Percentiles rank a stretch among this genome's conserved stretches.
Evolutionary conservation across 495 filamentous ascomycete species (phyloP).

Genomic region (Jackrogersella multiformis): DNA sequence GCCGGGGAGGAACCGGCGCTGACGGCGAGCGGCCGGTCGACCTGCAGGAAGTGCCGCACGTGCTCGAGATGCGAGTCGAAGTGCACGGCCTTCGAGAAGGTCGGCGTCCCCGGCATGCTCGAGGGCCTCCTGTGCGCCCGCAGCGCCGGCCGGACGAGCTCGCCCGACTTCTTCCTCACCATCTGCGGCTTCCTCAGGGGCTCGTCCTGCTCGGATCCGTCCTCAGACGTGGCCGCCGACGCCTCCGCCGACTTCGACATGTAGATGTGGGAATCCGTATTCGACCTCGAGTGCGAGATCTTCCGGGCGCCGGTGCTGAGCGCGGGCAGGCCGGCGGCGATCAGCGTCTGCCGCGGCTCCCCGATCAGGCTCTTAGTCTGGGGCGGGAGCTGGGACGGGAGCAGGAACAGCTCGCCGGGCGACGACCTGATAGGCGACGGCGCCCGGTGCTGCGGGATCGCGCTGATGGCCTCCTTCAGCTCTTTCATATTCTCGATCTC

Average conservation of each 20-base stretch:
- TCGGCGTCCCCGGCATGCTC: constrained; percentile 97
- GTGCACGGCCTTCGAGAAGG: constrained; percentile 93
- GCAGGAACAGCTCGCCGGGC: constrained; percentile 48
- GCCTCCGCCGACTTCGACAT: constrained; percentile 62
- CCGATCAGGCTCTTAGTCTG: constrained; percentile 50
- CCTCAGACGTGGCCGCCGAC: constrained; percentile 67
- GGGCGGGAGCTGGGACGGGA: constrained; percentile 47
- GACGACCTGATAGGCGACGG: constrained; percentile 64
- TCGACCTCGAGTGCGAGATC: constrained; percentile 81
- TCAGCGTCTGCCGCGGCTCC: constrained; percentile 44
- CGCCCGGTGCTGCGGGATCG: constrained; percentile 73
- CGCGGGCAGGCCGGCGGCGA: constrained; percentile 37
- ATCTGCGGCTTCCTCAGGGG: constrained; percentile 78
- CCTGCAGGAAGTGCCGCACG: constrained; percentile 91
- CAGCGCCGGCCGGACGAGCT: constrained; percentile 92
- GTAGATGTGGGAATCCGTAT: constrained; percentile 76
- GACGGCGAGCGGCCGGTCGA: constrained; percentile 92
- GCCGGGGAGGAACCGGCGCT: constrained; percentile 95
- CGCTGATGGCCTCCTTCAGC: constrained; percentile 82
- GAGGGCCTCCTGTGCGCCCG: constrained; percentile 83
- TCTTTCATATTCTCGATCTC: constrained; percentile 74
- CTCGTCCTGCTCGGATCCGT: constrained; percentile 70
- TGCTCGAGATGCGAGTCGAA: constrained; percentile 96
- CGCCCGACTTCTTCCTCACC: constrained; percentile 97
- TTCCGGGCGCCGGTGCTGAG: constrained; percentile 41